Base-by-base conservation (phyloP, 805 yeast species). In the Jamesozyma piceae region DNA sequence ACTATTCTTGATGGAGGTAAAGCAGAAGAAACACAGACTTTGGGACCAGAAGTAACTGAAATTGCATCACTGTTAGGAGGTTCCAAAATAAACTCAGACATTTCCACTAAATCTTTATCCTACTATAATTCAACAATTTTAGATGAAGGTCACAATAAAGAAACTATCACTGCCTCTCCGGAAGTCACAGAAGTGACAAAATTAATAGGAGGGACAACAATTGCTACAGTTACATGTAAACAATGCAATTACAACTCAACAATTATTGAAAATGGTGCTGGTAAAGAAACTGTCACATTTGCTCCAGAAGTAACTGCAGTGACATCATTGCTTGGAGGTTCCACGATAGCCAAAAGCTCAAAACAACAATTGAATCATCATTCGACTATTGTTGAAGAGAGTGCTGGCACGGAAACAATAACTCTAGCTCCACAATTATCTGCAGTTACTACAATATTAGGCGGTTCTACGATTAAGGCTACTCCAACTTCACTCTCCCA, bases 41-140 rank as follows among this genome's bases (percentile, higher is more conserved):
- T 34, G 5, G 32, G 35, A 11, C 18, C 43, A 13, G 29, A 38
- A 36, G 34, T 43, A 5, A 28, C 43, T 29, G 29, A 35, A 3
- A 17, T 18, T 21, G n/a, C 32, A 20, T n/a, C 30, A 4, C 18
- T 36, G 10, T 37, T 39, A 31, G 46, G 46, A 27, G 41, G 31
- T 21, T 43, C 46, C n/a, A n/a, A n/a, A n/a, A n/a, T n/a, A n/a
- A n/a, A n/a, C n/a, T n/a, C n/a, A n/a, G n/a, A n/a, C n/a, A n/a
- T n/a, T 29, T 15, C 40, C 5, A 20, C 37, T 13, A 9, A 17
- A 15, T 19, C 36, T n/a, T 37, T 37, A 14, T 34, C 44, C 5
- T 5, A 19, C 5, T 10, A 18, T 19, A 28, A 28, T 5, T 11
- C 31, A 5, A 13, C 31, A 28, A 4, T 15, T 28, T 5, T 28